phyloP scores from a whole-genome alignment of 768 basidiomycete species.

The Calocera cornea region DNA sequence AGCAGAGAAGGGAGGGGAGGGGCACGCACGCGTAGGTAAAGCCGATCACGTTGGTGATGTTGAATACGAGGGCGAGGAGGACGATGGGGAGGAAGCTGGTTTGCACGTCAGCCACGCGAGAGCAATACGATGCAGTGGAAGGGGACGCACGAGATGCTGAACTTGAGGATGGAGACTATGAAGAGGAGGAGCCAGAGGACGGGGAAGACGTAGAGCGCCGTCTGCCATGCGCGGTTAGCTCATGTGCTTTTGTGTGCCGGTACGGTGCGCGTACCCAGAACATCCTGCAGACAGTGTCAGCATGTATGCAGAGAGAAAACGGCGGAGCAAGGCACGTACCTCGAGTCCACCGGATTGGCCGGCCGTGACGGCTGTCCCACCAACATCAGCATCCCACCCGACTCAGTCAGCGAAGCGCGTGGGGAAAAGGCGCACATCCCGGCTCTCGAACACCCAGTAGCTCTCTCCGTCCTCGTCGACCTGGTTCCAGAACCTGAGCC shows the following conservation, averaged over 20 bases:
- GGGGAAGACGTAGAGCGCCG: conserved; percentile 82
- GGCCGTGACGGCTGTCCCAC: conserved; percentile 62
- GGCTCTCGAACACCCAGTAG: conserved; percentile 96
- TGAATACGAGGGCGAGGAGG: conserved; percentile 86
- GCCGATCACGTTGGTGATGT: conserved; percentile 86
- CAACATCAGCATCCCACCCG: neutral
- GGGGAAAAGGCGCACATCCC: conserved; percentile 52
- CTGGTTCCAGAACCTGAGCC: conserved; percentile 96
- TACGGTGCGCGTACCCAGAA: conserved; percentile 55
- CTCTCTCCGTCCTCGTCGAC: conserved; percentile 93
- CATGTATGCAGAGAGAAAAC: neutral
- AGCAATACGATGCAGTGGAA: neutral
- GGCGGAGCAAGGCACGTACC: conserved; percentile 32
- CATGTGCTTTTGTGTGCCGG: conserved; percentile 12
- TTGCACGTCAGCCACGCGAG: conserved; percentile 8
- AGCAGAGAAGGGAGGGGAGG: neutral
- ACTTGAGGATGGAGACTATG: conserved; percentile 77
- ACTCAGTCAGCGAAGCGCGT: neutral
- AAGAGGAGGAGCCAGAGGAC: conserved; percentile 75
- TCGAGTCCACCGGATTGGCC: conserved; percentile 77
- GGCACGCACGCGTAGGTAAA: conserved; percentile 84
- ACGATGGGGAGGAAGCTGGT: conserved; percentile 88
- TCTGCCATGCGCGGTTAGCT: conserved; percentile 29
- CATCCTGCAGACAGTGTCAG: conserved; percentile 44
- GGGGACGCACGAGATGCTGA: conserved; percentile 63